Evolutionary conservation across 164 flowering plant species (phyloP), one percentile per base, ranked within the genome.

Genomic region (Tinospora cordifolia): DNA sequence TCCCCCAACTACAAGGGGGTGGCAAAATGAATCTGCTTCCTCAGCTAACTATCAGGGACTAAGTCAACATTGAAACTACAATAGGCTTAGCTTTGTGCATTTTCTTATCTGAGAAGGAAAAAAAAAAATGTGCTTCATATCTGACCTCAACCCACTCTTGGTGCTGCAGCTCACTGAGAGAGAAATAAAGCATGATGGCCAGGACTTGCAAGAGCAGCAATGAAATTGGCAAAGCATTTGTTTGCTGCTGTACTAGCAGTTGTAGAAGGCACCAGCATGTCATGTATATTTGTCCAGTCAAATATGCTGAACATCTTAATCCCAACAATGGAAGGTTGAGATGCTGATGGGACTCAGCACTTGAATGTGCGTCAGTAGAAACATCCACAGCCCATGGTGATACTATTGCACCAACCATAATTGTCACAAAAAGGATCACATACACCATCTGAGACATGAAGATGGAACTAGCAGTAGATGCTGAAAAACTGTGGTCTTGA

Each of bases 61-160:
- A 58, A 58, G 9, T 12, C 10, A 3, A 58, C 62, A 58, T n/a
- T 15, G 1, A 58, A 30, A 30, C 4, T 30, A 30, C 36, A 30
- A 30, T 30, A 1, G 36, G 2, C 36, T 30, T 30, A 30, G 36
- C 36, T 30, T 30, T 30, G 36, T 30, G 13, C 2, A 44, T 44
- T 44, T 44, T 15, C 24, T 54, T 34, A 26, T 51, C 1, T 34
- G 8, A 13, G n/a, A 9, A 9, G 46, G 46, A 13, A 26, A 66
- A 19, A 66, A 15, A 22, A 59, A 19, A 17, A 25, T 11, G 60
- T 54, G 58, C 47, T n/a, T 26, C 64, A 75, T 44, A 64, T 80
- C 88, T 78, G 26, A 94, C 98, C 96, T 91, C 88, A 75, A 87
- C 86, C 97, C 94, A 93, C 63, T 84, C 86, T 78, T 82, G 86